Conservation (phyloP, 805 yeast species). For the Candida montana region DNA sequence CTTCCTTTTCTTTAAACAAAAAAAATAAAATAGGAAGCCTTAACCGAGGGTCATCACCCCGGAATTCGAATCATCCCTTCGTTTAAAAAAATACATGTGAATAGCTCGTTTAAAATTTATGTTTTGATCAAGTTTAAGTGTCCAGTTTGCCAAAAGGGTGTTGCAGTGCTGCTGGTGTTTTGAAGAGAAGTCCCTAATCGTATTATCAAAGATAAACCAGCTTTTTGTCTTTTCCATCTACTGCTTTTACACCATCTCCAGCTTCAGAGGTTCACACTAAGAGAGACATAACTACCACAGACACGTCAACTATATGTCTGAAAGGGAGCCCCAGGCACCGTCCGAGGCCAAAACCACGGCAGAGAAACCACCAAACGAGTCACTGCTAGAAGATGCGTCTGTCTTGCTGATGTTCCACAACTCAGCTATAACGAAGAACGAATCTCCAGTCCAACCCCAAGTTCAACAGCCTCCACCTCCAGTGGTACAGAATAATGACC, state of each 20-base stretch:
- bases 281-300: too few species aligned
- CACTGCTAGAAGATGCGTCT: constrained; percentile 53
- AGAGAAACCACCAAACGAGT: constrained; percentile 11
- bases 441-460: constrained; percentile 1
- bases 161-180: too few species aligned
- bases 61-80: constrained; percentile 1
- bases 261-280: too few species aligned
- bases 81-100: background rate
- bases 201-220: too few species aligned
- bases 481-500: background rate
- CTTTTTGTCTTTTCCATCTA: background rate
- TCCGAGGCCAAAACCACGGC: background rate
- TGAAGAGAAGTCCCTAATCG: too few species aligned
- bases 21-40: background rate
- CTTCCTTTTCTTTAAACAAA: background rate
- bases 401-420: constrained; percentile 57
- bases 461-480: background rate
- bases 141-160: too few species aligned
- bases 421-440: constrained; percentile 34
- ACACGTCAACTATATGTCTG: constrained; percentile 1
- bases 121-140: too few species aligned
- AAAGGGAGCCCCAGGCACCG: background rate
- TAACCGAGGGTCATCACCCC: background rate
- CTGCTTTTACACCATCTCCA: background rate
- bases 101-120: background rate